Evolutionary conservation across 805 yeast species (phyloP).

Genomic region (Ogataea wickerhamii): DNA sequence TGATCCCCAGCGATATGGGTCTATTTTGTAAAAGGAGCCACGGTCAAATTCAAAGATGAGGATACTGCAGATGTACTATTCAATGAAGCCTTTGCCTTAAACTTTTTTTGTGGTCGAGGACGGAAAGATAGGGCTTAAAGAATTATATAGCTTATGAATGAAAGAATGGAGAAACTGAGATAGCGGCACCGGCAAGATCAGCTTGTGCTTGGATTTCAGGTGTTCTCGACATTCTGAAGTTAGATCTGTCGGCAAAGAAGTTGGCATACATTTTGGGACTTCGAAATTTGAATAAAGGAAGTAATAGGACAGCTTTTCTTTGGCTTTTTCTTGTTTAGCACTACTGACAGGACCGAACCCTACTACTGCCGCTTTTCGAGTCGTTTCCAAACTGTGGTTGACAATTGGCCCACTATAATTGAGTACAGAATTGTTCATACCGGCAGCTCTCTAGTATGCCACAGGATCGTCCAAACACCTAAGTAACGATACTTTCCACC

Average conservation of each 20-base stretch:
- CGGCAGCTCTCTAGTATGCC: slow-evolving; percentile 5
- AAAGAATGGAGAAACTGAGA: slow-evolving; percentile 5
- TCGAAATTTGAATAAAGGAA: slow-evolving; percentile 4
- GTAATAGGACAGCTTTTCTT: slow-evolving; percentile 1
- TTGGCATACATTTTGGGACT: slow-evolving; percentile 3
- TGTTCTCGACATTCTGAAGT: slow-evolving; percentile 6
- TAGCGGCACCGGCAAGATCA: slow-evolving; percentile 7
- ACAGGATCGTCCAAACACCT: slow-evolving; percentile 5
- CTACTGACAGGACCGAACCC: not conserved
- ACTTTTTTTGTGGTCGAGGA: slow-evolving; percentile 60
- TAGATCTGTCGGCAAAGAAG: slow-evolving; percentile 1
- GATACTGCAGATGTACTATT: slow-evolving; percentile 33
- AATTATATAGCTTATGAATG: not conserved
- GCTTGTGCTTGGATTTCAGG: slow-evolving; percentile 5
- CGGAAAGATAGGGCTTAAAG: slow-evolving; percentile 37
- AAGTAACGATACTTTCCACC: slow-evolving; percentile 3
- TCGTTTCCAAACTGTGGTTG: not conserved
- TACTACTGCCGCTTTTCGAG: no score
- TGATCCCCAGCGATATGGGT: slow-evolving; percentile 64
- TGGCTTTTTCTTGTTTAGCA: slow-evolving; percentile 3
- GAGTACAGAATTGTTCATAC: slow-evolving; percentile 4
- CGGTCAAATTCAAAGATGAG: slow-evolving; percentile 55
- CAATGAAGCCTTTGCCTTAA: slow-evolving; percentile 53
- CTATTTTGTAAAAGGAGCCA: slow-evolving; percentile 64
- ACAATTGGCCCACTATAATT: slow-evolving; percentile 4